phyloP scores from a whole-genome alignment of 176 grass and related monocot genomes.

The Secale cereale region DNA sequence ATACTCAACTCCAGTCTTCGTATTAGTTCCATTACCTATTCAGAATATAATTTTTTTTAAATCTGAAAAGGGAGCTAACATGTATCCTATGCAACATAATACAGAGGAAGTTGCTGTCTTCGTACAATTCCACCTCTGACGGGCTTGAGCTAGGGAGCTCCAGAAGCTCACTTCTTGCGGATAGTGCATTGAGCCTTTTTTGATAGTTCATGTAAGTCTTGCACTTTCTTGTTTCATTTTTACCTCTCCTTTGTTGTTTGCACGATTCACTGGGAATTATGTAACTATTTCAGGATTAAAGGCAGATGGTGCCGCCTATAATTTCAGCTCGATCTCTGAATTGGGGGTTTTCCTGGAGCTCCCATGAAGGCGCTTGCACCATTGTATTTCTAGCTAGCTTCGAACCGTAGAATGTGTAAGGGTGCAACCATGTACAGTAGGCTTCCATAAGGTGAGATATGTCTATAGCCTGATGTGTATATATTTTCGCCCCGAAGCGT shows the following conservation, averaged over 20 bases:
- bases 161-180: constrained; percentile 41
- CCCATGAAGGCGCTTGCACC: constrained; percentile 13
- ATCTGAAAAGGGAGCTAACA: constrained; percentile 30
- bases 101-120: constrained; percentile 73
- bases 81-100: constrained; percentile 29
- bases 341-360: background rate
- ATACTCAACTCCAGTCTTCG: background rate
- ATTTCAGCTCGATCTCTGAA: constrained; percentile 13
- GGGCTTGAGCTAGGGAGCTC: constrained; percentile 41
- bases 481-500: constrained; percentile 41
- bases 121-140: constrained; percentile 36
- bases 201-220: constrained; percentile 56
- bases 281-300: constrained; percentile 50
- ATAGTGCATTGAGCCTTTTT: constrained; percentile 42
- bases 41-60: background rate
- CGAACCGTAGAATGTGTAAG: constrained; percentile 21
- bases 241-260: background rate
- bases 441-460: constrained; percentile 36
- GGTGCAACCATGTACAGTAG: constrained; percentile 34
- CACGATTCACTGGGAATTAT: constrained; percentile 12
- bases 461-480: constrained; percentile 39
- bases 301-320: constrained; percentile 25
- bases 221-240: background rate
- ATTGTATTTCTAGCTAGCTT: constrained; percentile 34
- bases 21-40: background rate